Evolutionary conservation across 2,329 filamentous ascomycete species (phyloP).

Genomic region (Raffaelea albimanens): DNA sequence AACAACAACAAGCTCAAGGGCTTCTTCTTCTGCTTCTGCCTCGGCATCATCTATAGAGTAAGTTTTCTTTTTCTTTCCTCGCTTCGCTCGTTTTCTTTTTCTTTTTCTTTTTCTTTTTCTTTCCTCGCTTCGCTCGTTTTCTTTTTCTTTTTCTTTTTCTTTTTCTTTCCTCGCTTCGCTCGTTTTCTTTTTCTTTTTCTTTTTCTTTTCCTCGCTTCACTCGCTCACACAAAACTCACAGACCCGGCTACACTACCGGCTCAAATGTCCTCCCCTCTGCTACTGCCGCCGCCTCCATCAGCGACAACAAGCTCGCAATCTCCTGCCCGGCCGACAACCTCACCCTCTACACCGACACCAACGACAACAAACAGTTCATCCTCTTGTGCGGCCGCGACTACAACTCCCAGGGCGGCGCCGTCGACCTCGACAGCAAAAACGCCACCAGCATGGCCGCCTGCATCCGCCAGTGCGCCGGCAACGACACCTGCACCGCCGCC

Average conservation of each 20-base stretch:
- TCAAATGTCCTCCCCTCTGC: neutral
- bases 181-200: neutral
- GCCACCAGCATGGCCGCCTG: conserved; percentile 21
- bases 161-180: too few species aligned
- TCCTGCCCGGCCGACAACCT: conserved; percentile 24
- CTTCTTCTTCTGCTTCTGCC: neutral
- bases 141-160: neutral
- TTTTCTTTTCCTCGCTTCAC: neutral
- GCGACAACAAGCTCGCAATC: conserved; percentile 5
- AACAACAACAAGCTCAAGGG: neutral
- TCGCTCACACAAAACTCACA: neutral
- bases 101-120: neutral
- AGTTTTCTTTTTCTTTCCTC: too few species aligned
- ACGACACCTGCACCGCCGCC: conserved; percentile 21
- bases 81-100: neutral
- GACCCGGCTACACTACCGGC: neutral
- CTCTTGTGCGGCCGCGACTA: conserved; percentile 27
- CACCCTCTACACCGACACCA: conserved; percentile 19
- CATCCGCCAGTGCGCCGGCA: conserved; percentile 20
- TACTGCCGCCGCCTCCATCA: neutral
- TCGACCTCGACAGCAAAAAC: conserved; percentile 18
- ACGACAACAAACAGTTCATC: conserved; percentile 16
- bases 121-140: neutral
- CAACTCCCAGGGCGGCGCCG: conserved; percentile 18
- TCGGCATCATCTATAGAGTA: neutral